Evolutionary conservation across 2,329 filamentous ascomycete genomes (phyloP), one percentile per base, ranked within the genome.

Genomic region (Dryadomyces quercus-mongolicae): DNA sequence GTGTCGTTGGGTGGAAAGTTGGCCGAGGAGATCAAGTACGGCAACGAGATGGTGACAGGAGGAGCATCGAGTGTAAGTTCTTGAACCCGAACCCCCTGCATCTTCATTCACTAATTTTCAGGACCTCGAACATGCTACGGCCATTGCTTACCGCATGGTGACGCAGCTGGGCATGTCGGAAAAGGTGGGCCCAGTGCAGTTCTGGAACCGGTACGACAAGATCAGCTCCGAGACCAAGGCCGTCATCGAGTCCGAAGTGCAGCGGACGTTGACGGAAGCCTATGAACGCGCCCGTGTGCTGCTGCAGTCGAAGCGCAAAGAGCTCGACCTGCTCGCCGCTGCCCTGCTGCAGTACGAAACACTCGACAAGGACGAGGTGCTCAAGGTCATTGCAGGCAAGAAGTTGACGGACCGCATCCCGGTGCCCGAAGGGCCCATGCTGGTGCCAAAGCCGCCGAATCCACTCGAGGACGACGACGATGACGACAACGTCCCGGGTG

Each of bases 291-390:
- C 91, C 45, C 71, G 75, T 48, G 78, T 79, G 49, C 75, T 97
- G 5, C 71, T 98, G 49, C 80, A 77, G 1, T 78, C 81, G 40
- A 88, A 86, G 67, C 82, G 90, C 54, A 84, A 86, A 56, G 92
- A 95, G 68, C 78, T 98, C 8, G 92, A 98, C 62, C 74, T 88
- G 12, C 74, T 98, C 10, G 92, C 93, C 31, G 84, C 91, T 64
- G 93, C 91, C 6, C 77, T 98, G 10, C 82, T 98, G 38, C 85
- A 96, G 68, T 97, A 96, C 68, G 93, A 98, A 74, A 96, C 90
- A 0, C 72, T 98, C 52, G 86, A 86, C 67, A 87, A 85, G 68
- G 83, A 86, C 3, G 93, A 98, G 68, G 94, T 97, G 59, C 83
- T 91, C 68, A 88, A 86, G 73, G 88, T 97, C 6, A 84, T 98